These are phyloP conservation scores for Guillardia theta DNA, from an alignment of 78 protist genomes.

Conservation along the genomic window DNA sequence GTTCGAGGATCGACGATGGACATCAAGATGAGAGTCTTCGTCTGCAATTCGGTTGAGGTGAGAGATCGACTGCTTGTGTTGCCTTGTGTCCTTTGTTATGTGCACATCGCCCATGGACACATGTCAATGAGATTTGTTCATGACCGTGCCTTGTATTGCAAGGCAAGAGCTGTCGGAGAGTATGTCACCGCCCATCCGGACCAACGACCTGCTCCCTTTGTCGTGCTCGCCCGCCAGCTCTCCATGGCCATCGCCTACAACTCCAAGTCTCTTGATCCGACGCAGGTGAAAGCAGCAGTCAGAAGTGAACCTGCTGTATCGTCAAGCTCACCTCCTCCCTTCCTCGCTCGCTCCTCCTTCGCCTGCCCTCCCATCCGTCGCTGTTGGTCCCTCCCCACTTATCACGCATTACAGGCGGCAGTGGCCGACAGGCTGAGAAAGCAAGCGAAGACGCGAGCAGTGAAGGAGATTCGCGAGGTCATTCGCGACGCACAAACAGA, in stretches of 20 bases:
- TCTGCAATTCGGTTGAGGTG: constrained; percentile 23
- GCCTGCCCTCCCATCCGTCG: neutral
- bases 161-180: constrained; percentile 14
- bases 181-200: neutral
- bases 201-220: constrained; percentile 11
- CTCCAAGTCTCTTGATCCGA: neutral
- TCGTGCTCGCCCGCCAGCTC: constrained; percentile 31
- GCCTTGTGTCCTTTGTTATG: too few species aligned
- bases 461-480: neutral
- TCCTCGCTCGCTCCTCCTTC: neutral
- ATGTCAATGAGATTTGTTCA: too few species aligned
- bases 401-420: neutral
- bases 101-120: too few species aligned
- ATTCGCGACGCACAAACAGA: neutral
- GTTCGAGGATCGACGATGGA: neutral
- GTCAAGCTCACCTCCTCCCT: neutral
- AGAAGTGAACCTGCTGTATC: too few species aligned
- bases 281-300: neutral
- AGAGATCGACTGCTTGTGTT: too few species aligned
- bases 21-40: constrained; percentile 36
- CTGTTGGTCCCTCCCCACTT: neutral
- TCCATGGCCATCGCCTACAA: constrained; percentile 19
- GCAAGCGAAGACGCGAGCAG: neutral
- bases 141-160: neutral
- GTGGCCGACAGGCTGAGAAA: neutral